Percentiles rank a stretch among this genome's conserved stretches.
phyloP scores from a whole-genome alignment of 768 basidiomycete genomes.

The Lactarius tabidus region DNA sequence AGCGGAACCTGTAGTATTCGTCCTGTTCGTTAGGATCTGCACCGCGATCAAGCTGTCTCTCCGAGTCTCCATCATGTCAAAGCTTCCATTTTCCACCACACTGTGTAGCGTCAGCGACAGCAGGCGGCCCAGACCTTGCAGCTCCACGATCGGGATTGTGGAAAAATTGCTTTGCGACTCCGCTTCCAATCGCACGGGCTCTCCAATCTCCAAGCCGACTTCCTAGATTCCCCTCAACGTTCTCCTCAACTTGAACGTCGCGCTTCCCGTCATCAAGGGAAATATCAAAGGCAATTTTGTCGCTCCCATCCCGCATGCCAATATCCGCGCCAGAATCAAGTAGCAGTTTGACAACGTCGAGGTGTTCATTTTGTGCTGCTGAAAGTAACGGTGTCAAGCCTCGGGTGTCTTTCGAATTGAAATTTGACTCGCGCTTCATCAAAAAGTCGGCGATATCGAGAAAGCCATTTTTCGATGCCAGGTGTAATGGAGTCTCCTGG shows the following conservation, averaged over 20 bases:
- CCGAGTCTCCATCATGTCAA: neutral
- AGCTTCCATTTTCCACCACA: fast-evolving
- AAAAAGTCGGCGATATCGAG: no score
- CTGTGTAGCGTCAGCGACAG: no score
- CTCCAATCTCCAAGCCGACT: no score
- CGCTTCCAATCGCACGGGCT: no score
- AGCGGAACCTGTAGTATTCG: neutral
- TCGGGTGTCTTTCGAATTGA: neutral
- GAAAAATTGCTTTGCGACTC: neutral
- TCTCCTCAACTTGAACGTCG: neutral
- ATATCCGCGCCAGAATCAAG: neutral
- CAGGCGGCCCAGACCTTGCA: no score
- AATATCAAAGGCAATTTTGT: neutral
- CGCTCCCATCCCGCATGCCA: neutral
- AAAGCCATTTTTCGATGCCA: no score
- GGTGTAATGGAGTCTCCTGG: no score
- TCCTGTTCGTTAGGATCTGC: neutral
- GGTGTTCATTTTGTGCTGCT: neutral
- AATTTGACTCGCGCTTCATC: no score
- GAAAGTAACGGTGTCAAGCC: neutral
- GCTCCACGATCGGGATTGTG: no score
- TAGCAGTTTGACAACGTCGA: neutral
- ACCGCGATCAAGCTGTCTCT: neutral
- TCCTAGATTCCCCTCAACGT: fast-evolving
- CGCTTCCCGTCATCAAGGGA: neutral